Evolutionary conservation across 148 eudicot genomes (phyloP), one percentile per base, ranked within the genome.

Genomic region (Rhododendron williamsianum): DNA sequence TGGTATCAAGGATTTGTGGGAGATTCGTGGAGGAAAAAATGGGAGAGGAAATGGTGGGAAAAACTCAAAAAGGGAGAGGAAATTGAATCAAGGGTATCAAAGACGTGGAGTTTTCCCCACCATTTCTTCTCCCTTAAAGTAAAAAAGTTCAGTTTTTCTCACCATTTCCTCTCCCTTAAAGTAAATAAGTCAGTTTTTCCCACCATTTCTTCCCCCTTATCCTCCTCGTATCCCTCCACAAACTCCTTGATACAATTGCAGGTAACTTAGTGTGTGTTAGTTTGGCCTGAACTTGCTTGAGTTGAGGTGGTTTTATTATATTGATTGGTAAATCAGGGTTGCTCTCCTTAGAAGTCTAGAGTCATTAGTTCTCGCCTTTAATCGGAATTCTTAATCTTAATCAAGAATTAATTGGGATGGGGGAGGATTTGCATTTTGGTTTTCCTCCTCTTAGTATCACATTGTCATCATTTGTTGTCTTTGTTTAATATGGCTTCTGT

Each of bases 261-360:
- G 33, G 11, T 7, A 67, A 10, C 1, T n/a, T 33, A 82, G 9
- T 41, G 56, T n/a, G 41, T 65, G 49, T 58, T 35, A 11, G 23
- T 56, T 52, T 81, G 83, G 38, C 60, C 41, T 81, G 69, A 4
- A 54, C 71, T 81, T 81, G 27, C 45, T 81, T 81, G 54, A 13
- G 25, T 58, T 58, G 65, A 58, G 65, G 3, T 35, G 69, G 13
- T 81, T 81, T 81, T 13, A 49, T 81, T 9, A 2, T n/a, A 45
- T 46, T 78, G 35, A 43, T 76, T 48, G 16, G 56, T 48, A 13
- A n/a, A 46, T 21, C 51, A 52, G 36, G 36, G 81, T 45, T 23
- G 81, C 33, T 18, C 21, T 2, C 16, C 4, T 78, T 78, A 6
- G 54, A 46, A 49, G 54, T 78, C 54, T 43, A 46, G 54, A 48